Evolutionary conservation across 768 basidiomycete genomes (phyloP).

Genomic region (Xerocomus brunneocitrinus): DNA sequence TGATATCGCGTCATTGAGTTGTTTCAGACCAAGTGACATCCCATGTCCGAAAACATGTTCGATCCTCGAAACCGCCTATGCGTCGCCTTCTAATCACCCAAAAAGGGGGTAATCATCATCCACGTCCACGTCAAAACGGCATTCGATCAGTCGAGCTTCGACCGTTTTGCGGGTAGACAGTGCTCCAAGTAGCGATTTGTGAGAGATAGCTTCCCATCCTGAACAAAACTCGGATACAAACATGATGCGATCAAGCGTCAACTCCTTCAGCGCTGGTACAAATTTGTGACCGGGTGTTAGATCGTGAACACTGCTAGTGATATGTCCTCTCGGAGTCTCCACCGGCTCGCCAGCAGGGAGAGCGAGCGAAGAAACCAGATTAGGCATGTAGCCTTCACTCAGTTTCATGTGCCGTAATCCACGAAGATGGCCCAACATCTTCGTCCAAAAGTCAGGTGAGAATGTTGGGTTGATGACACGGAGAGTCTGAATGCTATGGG

Average conservation of each 20-base stretch:
- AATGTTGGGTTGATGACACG: background rate
- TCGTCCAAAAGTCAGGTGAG: slow-evolving; percentile 1
- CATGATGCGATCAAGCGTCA: background rate
- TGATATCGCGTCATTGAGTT: too few relatives aligned
- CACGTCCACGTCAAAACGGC: too few relatives aligned
- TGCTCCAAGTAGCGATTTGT: background rate
- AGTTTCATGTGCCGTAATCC: slow-evolving; percentile 1
- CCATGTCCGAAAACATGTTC: too few relatives aligned
- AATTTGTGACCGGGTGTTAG: background rate
- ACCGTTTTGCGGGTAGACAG: background rate
- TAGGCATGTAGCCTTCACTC: background rate
- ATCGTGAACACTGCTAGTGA: too few relatives aligned
- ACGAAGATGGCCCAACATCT: background rate
- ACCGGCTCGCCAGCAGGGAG: background rate
- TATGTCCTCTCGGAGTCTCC: too few relatives aligned
- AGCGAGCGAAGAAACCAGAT: background rate
- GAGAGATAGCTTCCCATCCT: background rate
- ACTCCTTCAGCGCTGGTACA: background rate
- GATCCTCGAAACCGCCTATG: too few relatives aligned
- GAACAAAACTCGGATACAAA: background rate
- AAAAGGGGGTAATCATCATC: too few relatives aligned
- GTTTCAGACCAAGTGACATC: too few relatives aligned
- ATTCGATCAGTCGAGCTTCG: background rate
- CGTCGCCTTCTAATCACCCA: too few relatives aligned
- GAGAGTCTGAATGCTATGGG: background rate